Conservation (phyloP, 2,329 filamentous ascomycete genomes). For the Venturia aucupariae region DNA sequence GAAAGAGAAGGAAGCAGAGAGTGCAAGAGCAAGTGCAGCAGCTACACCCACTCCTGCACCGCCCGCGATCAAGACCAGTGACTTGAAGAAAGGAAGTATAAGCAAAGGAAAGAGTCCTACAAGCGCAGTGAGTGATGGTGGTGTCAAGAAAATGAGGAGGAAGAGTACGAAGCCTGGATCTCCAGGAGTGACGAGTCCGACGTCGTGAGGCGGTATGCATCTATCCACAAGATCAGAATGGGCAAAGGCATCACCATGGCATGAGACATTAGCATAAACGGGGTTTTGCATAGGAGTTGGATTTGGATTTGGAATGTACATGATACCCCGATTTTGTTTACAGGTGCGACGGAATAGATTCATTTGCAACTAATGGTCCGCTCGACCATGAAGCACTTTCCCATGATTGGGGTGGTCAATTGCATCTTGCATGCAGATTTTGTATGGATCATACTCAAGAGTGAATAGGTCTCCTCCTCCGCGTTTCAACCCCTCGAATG, state of each 20-base stretch:
- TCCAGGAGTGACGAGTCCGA: slow-evolving; percentile 18
- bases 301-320: not conserved
- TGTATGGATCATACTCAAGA: too few relatives aligned
- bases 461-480: too few relatives aligned
- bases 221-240: not conserved
- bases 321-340: not conserved
- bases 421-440: too few relatives aligned
- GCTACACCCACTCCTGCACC: slow-evolving; percentile 23
- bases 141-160: slow-evolving; percentile 25
- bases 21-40: slow-evolving; percentile 23
- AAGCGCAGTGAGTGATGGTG: slow-evolving; percentile 22
- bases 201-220: not conserved
- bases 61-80: slow-evolving; percentile 16
- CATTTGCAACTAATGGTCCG: too few relatives aligned
- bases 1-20: slow-evolving; percentile 20
- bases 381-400: too few relatives aligned
- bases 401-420: too few relatives aligned
- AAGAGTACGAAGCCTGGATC: slow-evolving; percentile 30
- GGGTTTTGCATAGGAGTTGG: not conserved
- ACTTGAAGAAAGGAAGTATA: slow-evolving; percentile 11
- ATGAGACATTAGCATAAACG: not conserved
- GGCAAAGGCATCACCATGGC: not conserved
- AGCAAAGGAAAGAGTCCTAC: slow-evolving; percentile 16
- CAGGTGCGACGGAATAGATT: not conserved
- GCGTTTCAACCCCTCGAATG: too few relatives aligned